These are phyloP conservation scores for Tetrapyrgos nigripes DNA, from an alignment of 1,284 basidiomycete genomes.

Conservation along the genomic window DNA sequence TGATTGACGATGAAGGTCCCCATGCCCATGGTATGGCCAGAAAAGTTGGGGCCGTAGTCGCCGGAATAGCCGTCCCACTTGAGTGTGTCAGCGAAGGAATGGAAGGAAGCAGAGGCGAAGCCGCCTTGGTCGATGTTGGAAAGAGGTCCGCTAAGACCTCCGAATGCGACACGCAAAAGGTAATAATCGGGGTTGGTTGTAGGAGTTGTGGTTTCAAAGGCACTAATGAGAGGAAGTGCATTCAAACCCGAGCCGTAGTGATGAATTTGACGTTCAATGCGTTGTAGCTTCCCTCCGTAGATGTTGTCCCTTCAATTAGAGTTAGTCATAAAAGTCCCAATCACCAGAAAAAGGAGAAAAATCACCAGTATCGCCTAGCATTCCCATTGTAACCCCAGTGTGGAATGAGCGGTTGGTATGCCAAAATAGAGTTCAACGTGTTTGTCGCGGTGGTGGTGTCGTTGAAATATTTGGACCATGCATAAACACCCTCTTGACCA, in stretches of 20 bases:
- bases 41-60: too few species aligned
- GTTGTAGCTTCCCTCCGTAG: conserved; percentile 61
- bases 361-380: conserved; percentile 61
- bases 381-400: conserved; percentile 72
- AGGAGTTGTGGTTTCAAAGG: conserved; percentile 54
- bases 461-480: too few species aligned
- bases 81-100: too few species aligned
- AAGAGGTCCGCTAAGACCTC: conserved; percentile 56
- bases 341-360: conserved; percentile 3
- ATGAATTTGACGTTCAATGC: conserved; percentile 62
- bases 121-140: conserved; percentile 63
- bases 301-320: conserved; percentile 54
- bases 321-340: neutral
- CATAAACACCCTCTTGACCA: too few species aligned
- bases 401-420: conserved; percentile 61
- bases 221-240: conserved; percentile 57
- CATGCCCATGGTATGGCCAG: too few species aligned
- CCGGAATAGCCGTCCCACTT: too few species aligned
- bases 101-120: conserved; percentile 63
- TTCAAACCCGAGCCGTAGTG: conserved; percentile 65
- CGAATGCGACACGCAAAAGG: too few species aligned
- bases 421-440: conserved; percentile 61
- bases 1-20: too few species aligned
- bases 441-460: conserved; percentile 59
- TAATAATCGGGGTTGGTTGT: too few species aligned